Evolutionary conservation across 345 rosid genomes (phyloP), one percentile per base, ranked within the genome.

Genomic region (Pistacia integerrima): DNA sequence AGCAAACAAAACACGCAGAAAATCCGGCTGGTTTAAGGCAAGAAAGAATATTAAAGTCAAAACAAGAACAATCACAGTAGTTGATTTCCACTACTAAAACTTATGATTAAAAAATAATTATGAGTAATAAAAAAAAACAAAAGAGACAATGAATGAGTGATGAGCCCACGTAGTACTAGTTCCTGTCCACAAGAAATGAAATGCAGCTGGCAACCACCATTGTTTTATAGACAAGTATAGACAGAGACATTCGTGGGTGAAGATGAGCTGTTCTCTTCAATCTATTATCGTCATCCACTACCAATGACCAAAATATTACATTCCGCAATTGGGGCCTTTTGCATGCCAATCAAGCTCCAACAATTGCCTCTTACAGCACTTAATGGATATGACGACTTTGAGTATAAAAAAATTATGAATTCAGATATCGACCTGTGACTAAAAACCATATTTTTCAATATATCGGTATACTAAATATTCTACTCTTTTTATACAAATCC

Each of bases 131-230:
- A 3, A 5, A 5, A 1, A 41, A 44, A 60, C 13, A 5, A 14
- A 44, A 44, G 25, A 5, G 41, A 9, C 8, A 49, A 18, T 17
- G 22, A 18, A 38, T 9, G 2, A 48, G 11, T 11, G 28, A 48
- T 38, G 76, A 46, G 28, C 59, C 61, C 76, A 62, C 49, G 60
- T 6, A 30, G 76, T 25, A 25, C 25, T 18, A 18, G 76, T 18
- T 28, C 11, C 35, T 13, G 38, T 59, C 16, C 9, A 20, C 4
- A 25, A 17, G 1, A 62, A 49, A 11, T 8, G 35, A 48, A 35
- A 35, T 74, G 77, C 70, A 64, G 77, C 77, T 74, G 77, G 77
- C 77, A 74, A 51, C 69, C 4, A 51, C 70, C 33, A 30, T 18
- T 62, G 30, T 25, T 6, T 28, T 49, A 18, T 30, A 64, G 61